Evolutionary conservation across 441 rosid species (phyloP).

Genomic region (Euphorbia celastroides): DNA sequence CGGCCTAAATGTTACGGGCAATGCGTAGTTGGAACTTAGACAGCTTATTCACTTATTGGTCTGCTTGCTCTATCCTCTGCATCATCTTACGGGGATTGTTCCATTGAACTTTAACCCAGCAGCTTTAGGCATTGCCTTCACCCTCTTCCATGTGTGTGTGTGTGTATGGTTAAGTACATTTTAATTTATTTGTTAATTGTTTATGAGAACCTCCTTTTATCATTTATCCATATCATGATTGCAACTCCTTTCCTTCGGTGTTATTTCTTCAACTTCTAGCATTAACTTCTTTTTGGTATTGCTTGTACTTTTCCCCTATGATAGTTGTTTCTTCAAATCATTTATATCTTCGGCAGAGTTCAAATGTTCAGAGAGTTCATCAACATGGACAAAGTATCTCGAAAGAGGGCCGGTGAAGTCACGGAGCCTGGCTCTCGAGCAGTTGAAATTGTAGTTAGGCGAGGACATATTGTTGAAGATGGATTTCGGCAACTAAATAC

Average conservation of each 20-base stretch:
- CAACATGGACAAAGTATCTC: constrained; percentile 86
- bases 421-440: constrained; percentile 83
- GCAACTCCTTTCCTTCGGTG: constrained; percentile 5
- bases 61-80: background rate
- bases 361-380: constrained; percentile 94
- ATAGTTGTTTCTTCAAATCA: constrained; percentile 21
- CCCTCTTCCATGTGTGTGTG: no score
- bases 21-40: background rate
- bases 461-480: constrained; percentile 93
- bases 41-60: background rate
- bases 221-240: background rate
- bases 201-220: background rate
- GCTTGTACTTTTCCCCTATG: constrained; percentile 13
- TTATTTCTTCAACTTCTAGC: constrained; percentile 6
- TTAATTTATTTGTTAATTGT: background rate
- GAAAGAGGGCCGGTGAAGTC: constrained; percentile 91
- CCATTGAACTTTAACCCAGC: background rate
- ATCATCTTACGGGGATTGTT: background rate
- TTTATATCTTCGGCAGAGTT: constrained; percentile 54
- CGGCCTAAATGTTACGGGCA: background rate
- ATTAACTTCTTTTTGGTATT: background rate
- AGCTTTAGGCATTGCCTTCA: background rate
- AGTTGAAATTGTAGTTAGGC: constrained; percentile 86
- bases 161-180: background rate
- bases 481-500: constrained; percentile 82